Evolutionary conservation across 108 stramenopile species (phyloP).

Genomic region (Stephanodiscus minutulus): DNA sequence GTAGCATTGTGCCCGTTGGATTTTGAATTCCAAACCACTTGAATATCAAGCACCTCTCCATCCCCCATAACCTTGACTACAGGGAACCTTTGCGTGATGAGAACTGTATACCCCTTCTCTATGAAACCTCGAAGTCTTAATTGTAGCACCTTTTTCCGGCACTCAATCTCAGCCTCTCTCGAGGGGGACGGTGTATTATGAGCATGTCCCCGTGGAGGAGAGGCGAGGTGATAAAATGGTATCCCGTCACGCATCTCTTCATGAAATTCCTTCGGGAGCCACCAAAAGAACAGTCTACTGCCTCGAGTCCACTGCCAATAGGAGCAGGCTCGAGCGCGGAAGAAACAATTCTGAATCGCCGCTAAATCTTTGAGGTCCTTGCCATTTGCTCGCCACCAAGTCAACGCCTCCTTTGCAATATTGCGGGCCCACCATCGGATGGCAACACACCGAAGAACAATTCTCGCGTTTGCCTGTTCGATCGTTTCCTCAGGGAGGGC

Average conservation of each 20-base stretch:
- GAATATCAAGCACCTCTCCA: background rate
- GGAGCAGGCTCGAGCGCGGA: background rate
- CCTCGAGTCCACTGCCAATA: conserved; percentile 15
- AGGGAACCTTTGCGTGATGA: background rate
- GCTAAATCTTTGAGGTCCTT: background rate
- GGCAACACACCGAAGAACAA: conserved; percentile 1
- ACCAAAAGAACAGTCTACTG: conserved; percentile 8
- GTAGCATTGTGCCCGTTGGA: conserved; percentile 6
- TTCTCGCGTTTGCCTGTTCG: conserved; percentile 6
- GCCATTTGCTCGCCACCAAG: background rate
- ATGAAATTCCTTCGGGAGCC: background rate
- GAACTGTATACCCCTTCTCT: background rate
- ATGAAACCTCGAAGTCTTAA: background rate
- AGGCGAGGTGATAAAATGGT: background rate
- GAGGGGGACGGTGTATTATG: background rate
- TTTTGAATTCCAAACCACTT: conserved; percentile 6
- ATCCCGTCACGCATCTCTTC: conserved; percentile 1
- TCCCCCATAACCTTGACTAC: background rate
- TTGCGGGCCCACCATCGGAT: conserved; percentile 4
- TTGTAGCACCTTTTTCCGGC: background rate
- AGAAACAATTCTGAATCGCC: conserved; percentile 3
- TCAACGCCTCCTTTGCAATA: background rate
- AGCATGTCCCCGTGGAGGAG: background rate
- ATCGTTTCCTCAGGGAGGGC: conserved; percentile 10
- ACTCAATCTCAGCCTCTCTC: background rate